phyloP scores from a whole-genome alignment of 352 stramenopile species.

The Pythium sukuiense region DNA sequence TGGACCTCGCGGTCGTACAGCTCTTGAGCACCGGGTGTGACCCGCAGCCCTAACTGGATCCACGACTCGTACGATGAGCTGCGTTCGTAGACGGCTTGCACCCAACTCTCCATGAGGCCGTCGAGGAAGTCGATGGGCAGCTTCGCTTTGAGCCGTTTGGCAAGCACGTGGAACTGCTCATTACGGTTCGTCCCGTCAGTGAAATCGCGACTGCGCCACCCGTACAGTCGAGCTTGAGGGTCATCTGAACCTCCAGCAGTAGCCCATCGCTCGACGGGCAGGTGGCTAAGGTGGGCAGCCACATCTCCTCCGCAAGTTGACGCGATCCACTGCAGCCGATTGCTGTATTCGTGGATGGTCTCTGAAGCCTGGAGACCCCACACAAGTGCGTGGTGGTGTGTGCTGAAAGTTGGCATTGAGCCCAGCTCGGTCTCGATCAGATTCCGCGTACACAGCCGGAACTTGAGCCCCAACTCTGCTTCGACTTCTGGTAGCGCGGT shows the following conservation, averaged over 20 bases:
- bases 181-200: constrained; percentile 33
- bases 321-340: constrained; percentile 54
- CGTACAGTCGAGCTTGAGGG: constrained; percentile 41
- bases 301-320: constrained; percentile 42
- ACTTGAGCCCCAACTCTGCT: constrained; percentile 39
- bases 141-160: constrained; percentile 33
- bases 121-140: constrained; percentile 52
- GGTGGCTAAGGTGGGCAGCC: constrained; percentile 39
- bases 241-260: constrained; percentile 39
- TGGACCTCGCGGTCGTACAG: constrained; percentile 54
- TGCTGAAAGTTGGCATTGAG: constrained; percentile 40
- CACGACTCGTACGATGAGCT: constrained; percentile 40
- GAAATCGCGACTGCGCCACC: constrained; percentile 53
- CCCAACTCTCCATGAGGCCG: constrained; percentile 42
- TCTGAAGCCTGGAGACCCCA: constrained; percentile 52
- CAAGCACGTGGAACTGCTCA: constrained; percentile 12
- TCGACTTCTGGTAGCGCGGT: constrained; percentile 37
- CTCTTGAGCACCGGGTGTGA: constrained; percentile 47
- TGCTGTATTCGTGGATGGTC: constrained; percentile 47
- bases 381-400: constrained; percentile 49
- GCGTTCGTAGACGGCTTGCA: constrained; percentile 41
- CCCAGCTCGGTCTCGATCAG: constrained; percentile 53
- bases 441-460: constrained; percentile 53
- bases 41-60: constrained; percentile 38
- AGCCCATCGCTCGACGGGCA: constrained; percentile 50